Conservation (phyloP, 805 yeast genomes). For the Candida arabinofermentans region DNA sequence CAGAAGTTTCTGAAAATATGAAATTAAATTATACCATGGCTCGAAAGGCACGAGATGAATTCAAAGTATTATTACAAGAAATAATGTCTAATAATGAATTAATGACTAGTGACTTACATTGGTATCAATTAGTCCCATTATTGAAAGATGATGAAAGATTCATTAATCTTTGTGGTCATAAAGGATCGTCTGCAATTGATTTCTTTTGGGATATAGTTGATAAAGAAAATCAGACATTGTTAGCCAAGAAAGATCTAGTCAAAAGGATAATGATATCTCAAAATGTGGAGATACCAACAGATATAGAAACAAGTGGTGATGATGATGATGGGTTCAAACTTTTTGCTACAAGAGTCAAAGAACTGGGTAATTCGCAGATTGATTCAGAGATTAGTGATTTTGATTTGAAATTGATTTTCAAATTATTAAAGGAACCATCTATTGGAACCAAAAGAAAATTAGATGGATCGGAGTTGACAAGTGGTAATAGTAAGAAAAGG, state of each 20-base stretch:
- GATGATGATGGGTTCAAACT: constrained; percentile 6
- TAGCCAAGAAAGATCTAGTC: constrained; percentile 56
- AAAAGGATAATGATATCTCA: constrained; percentile 41
- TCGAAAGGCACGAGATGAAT: constrained; percentile 61
- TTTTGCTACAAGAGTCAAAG: constrained; percentile 12
- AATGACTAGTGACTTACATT: constrained; percentile 47
- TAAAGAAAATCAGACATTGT: constrained; percentile 50
- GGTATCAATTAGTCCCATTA: constrained; percentile 50
- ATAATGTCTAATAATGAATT: constrained; percentile 22
- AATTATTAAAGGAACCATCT: constrained; percentile 11
- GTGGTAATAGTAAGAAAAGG: constrained; percentile 14
- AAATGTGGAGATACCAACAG: constrained; percentile 7
- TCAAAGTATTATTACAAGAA: constrained; percentile 42
- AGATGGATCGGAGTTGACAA: constrained; percentile 3
- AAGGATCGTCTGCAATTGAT: constrained; percentile 76
- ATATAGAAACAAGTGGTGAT: constrained; percentile 8
- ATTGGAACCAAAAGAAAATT: constrained; percentile 7
- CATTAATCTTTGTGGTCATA: constrained; percentile 60
- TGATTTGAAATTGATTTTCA: constrained; percentile 17
- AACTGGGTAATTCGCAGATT: constrained; percentile 4
- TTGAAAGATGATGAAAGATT: constrained; percentile 57
- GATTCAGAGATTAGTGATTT: constrained; percentile 10
- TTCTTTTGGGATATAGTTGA: constrained; percentile 72
- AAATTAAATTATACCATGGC: constrained; percentile 50
- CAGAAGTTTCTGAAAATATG: constrained; percentile 26